These are phyloP conservation scores for Penicillium capsulatum DNA, from an alignment of 2,329 filamentous ascomycete species.

Conservation along the genomic window DNA sequence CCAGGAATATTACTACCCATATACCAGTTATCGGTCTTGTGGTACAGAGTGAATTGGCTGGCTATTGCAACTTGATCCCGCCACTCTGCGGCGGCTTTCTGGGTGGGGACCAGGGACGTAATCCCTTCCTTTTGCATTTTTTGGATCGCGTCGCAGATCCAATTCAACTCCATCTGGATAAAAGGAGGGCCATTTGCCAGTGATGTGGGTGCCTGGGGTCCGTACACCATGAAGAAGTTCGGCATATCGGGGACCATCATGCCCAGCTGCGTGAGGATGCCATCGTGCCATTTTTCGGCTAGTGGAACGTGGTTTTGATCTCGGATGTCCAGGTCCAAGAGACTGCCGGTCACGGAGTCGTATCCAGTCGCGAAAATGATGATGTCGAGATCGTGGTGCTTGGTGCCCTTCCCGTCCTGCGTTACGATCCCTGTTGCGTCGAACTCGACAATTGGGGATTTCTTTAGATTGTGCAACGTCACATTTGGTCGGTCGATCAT, in stretches of 20 bases:
- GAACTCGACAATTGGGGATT: constrained; percentile 41
- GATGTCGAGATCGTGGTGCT: constrained; percentile 34
- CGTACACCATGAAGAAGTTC: constrained; percentile 44
- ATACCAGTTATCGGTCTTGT: constrained; percentile 15
- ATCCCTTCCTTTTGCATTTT: constrained; percentile 15
- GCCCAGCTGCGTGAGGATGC: constrained; percentile 34
- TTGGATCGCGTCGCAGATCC: constrained; percentile 14
- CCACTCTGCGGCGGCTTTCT: no score
- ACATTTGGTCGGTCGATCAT: constrained; percentile 35
- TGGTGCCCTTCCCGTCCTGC: no score
- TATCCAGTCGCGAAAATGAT: constrained; percentile 41
- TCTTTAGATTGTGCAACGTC: constrained; percentile 34
- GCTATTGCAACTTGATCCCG: no score
- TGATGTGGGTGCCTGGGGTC: constrained; percentile 34
- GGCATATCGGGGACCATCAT: constrained; percentile 40
- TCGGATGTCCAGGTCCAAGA: constrained; percentile 31
- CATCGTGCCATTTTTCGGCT: constrained; percentile 16
- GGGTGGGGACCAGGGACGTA: no score
- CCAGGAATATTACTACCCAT: constrained; percentile 25
- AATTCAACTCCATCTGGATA: constrained; percentile 36
- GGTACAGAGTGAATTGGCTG: constrained; percentile 7
- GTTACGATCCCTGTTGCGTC: constrained; percentile 38
- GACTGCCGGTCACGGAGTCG: constrained; percentile 36
- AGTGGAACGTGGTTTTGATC: constrained; percentile 11
- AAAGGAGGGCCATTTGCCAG: constrained; percentile 36